Conservation (phyloP, 164 flowering plant species). For the Aristolochia contorta region DNA sequence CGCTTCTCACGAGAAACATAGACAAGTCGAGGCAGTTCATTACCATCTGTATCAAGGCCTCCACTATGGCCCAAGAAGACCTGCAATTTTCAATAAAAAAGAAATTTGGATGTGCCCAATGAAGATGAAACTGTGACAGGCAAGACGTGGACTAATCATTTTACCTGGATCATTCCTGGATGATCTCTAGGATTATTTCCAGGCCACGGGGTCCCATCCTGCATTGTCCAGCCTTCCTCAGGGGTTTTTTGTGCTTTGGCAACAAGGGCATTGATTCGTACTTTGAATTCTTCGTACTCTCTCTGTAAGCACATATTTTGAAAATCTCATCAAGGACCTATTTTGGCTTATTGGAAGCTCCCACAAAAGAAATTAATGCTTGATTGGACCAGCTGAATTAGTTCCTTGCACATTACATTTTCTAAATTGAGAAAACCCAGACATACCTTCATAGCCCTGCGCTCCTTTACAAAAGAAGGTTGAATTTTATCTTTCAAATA, state of each 20-base stretch:
- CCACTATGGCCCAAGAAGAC: slow-evolving; percentile 97
- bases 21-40: slow-evolving; percentile 90
- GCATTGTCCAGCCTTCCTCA: slow-evolving; percentile 99
- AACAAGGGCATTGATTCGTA: slow-evolving; percentile 85
- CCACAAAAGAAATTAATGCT: no score
- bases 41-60: slow-evolving; percentile 91
- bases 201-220: slow-evolving; percentile 95
- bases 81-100: slow-evolving; percentile 23
- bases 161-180: slow-evolving; percentile 99
- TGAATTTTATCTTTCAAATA: slow-evolving; percentile 92
- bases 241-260: slow-evolving; percentile 91
- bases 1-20: slow-evolving; percentile 99
- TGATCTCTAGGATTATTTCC: slow-evolving; percentile 96
- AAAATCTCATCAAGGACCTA: not conserved
- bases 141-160: not conserved
- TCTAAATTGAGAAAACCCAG: no score
- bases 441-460: slow-evolving; percentile 88
- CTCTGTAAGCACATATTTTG: slow-evolving; percentile 43
- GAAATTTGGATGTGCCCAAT: slow-evolving; percentile 2
- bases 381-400: no score
- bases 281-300: slow-evolving; percentile 94
- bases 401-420: no score
- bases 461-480: slow-evolving; percentile 96
- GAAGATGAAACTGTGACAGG: not conserved
- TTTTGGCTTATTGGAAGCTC: no score